These are phyloP conservation scores for Inosperma sp. DNA, from an alignment of 768 basidiomycete genomes.

Conservation along the genomic window DNA sequence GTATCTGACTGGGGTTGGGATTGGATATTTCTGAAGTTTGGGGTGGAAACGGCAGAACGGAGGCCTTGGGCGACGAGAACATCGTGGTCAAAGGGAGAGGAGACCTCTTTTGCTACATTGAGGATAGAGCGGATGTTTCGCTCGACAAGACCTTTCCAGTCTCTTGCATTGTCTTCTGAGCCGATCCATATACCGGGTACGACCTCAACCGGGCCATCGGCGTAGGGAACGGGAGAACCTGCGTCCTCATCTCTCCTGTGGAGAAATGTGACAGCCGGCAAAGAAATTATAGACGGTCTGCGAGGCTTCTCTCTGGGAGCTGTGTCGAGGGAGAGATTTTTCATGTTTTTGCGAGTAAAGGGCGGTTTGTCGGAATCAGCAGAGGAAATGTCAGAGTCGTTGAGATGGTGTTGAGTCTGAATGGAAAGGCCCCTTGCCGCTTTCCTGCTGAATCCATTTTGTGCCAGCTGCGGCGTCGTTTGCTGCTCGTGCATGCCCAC, in stretches of 20 bases:
- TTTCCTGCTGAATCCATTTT: too few relatives aligned
- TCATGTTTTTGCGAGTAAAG: slow-evolving; percentile 61
- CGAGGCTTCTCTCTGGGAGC: slow-evolving; percentile 48
- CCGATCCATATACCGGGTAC: slow-evolving; percentile 87
- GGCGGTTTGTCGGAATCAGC: slow-evolving; percentile 50
- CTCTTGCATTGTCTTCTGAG: slow-evolving; percentile 86
- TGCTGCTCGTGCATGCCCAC: too few relatives aligned
- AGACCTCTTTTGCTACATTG: slow-evolving; percentile 92
- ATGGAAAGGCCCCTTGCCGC: too few relatives aligned
- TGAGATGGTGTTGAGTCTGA: too few relatives aligned
- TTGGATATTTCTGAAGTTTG: slow-evolving; percentile 58
- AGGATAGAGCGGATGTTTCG: slow-evolving; percentile 76
- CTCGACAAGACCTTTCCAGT: slow-evolving; percentile 67
- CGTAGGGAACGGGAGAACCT: slow-evolving; percentile 61
- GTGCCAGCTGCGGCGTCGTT: too few relatives aligned
- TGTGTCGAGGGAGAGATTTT: slow-evolving; percentile 67
- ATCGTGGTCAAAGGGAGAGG: slow-evolving; percentile 62
- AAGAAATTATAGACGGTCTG: slow-evolving; percentile 69
- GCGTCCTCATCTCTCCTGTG: slow-evolving; percentile 64
- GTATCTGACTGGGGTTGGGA: slow-evolving; percentile 34
- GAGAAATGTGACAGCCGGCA: slow-evolving; percentile 52
- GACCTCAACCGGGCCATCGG: slow-evolving; percentile 77
- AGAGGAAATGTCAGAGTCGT: slow-evolving; percentile 51
- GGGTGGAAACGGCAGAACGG: slow-evolving; percentile 64
- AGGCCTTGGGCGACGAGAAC: slow-evolving; percentile 40